phyloP scores from a whole-genome alignment of 2,329 filamentous ascomycete species.

The Cladophialophora carrionii region DNA sequence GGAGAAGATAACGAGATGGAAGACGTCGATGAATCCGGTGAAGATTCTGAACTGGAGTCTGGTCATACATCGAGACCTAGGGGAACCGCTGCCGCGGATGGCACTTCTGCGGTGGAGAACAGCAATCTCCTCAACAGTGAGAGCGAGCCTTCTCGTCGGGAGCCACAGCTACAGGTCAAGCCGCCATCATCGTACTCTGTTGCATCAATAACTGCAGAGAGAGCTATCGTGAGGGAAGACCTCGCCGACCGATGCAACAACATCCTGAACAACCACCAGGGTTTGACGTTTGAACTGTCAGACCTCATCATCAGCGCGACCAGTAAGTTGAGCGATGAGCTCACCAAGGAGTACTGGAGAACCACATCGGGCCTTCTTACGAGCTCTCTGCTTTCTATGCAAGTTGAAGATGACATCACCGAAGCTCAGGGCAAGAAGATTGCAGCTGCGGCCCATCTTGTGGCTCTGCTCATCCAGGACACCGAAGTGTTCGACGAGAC shows the following conservation, averaged over 20 bases:
- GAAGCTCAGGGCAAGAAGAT: constrained; percentile 68
- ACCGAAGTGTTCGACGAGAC: constrained; percentile 77
- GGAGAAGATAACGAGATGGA: constrained; percentile 32
- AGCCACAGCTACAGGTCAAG: constrained; percentile 7
- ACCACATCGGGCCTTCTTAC: constrained; percentile 83
- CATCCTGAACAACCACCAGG: constrained; percentile 82
- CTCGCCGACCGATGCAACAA: constrained; percentile 90
- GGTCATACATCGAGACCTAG: not conserved
- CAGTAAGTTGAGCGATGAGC: constrained; percentile 62
- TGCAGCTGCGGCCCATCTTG: constrained; percentile 86
- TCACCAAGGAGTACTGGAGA: constrained; percentile 61
- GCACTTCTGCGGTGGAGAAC: constrained; percentile 32
- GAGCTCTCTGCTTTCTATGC: constrained; percentile 74
- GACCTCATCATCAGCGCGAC: constrained; percentile 80
- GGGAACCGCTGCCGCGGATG: constrained; percentile 1
- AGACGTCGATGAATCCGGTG: constrained; percentile 11
- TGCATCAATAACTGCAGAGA: constrained; percentile 77
- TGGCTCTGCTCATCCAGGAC: constrained; percentile 80
- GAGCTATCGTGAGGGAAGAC: constrained; percentile 71
- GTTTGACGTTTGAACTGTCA: constrained; percentile 85
- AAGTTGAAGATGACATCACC: constrained; percentile 62
- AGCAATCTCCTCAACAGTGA: constrained; percentile 34
- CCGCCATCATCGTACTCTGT: constrained; percentile 50
- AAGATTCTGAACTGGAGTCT: not conserved
- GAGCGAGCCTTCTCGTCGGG: constrained; percentile 1